These are phyloP conservation scores for Byssochlamys sp. DNA, from an alignment of 2,329 filamentous ascomycete genomes.

Conservation along the genomic window DNA sequence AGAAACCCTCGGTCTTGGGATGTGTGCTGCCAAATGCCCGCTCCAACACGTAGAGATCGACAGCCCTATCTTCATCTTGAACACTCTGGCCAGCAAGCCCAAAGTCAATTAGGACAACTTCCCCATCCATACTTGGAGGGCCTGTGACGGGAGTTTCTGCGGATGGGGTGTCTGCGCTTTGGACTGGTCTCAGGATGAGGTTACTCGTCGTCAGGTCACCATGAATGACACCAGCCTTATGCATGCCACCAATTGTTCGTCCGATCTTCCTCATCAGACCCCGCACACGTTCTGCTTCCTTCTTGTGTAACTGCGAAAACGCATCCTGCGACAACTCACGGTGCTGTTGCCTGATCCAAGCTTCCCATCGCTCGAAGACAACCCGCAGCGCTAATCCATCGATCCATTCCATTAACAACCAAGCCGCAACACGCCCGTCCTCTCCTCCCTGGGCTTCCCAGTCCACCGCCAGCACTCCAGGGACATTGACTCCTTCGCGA, in stretches of 20 bases:
- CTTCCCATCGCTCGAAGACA: slow-evolving; percentile 60
- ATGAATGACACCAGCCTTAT: slow-evolving; percentile 78
- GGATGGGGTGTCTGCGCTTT: neutral
- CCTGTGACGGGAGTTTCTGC: slow-evolving; percentile 11
- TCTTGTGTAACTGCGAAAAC: slow-evolving; percentile 18
- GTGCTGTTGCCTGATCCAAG: slow-evolving; percentile 29
- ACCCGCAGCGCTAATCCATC: slow-evolving; percentile 61
- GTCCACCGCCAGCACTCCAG: slow-evolving; percentile 63
- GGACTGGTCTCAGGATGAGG: slow-evolving; percentile 62
- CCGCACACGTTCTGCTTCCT: slow-evolving; percentile 45
- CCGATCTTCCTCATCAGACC: slow-evolving; percentile 63
- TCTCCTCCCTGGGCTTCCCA: slow-evolving; percentile 51
- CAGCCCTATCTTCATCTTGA: slow-evolving; percentile 84
- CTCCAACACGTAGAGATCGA: slow-evolving; percentile 92
- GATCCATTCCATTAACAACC: slow-evolving; percentile 80
- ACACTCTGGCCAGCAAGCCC: slow-evolving; percentile 73
- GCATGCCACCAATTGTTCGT: slow-evolving; percentile 61
- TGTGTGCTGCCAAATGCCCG: slow-evolving; percentile 91
- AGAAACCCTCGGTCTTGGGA: slow-evolving; percentile 69
- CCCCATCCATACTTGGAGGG: slow-evolving; percentile 46
- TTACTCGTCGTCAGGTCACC: slow-evolving; percentile 97
- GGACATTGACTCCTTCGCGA: slow-evolving; percentile 70
- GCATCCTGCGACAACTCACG: slow-evolving; percentile 16
- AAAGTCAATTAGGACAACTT: slow-evolving; percentile 88
- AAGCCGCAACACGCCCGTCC: slow-evolving; percentile 56